Conservation (phyloP, 495 filamentous ascomycete species). For the Penicillium cosmopolitanum region DNA sequence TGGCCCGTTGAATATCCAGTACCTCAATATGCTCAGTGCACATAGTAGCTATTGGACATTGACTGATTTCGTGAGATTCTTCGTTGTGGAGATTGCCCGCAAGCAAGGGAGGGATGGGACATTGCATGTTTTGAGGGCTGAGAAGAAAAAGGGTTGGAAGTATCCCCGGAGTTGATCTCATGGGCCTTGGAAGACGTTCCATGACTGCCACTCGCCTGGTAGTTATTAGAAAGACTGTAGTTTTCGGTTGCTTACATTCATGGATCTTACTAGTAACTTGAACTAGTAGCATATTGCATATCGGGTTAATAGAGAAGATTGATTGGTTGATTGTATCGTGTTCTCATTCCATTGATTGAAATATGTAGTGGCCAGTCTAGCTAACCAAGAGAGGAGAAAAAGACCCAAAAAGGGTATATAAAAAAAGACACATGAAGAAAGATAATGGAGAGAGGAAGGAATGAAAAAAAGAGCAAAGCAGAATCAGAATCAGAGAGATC, state of each 20-base stretch:
- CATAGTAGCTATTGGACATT: conserved; percentile 93
- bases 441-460: not conserved
- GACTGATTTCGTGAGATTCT: conserved; percentile 80
- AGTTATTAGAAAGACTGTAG: too few relatives aligned
- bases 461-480: conserved; percentile 6
- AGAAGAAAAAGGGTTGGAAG: conserved; percentile 66
- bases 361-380: conserved; percentile 19
- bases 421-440: conserved; percentile 14
- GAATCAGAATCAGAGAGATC: conserved; percentile 10
- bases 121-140: conserved; percentile 69
- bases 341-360: conserved; percentile 21
- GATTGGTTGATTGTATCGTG: not conserved
- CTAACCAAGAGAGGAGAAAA: conserved; percentile 2
- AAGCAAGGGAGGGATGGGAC: conserved; percentile 69
- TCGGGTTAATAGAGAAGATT: not conserved
- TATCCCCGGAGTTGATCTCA: conserved; percentile 33
- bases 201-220: too few relatives aligned
- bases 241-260: too few relatives aligned
- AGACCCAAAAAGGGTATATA: conserved; percentile 6
- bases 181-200: too few relatives aligned
- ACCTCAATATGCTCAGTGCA: conserved; percentile 95
- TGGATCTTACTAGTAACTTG: too few relatives aligned
- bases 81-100: conserved; percentile 86
- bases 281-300: not conserved
- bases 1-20: conserved; percentile 89